Evolutionary conservation across 371 early-diverging fungal genomes (phyloP), one percentile per base, ranked within the genome.

Genomic region (Rhizopus delemar): DNA sequence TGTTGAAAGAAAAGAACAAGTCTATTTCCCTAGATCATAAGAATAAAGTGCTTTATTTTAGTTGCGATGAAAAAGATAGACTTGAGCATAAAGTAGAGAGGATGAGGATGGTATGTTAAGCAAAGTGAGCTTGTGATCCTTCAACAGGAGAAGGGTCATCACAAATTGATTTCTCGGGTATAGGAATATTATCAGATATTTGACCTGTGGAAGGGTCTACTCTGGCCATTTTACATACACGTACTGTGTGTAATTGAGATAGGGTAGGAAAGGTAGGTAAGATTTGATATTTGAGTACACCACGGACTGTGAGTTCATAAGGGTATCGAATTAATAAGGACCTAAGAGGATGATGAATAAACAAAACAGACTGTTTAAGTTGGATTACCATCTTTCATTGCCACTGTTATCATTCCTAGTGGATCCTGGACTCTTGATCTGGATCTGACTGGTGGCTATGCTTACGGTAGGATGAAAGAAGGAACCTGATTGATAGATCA

Each of bases 231-330:
- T 73, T 66, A 31, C 80, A 82, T 4, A 82, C 73, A 16, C 76
- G 65, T 11, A 71, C 72, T 1, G 78, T 66, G 51, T 80, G 68
- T 3, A 57, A 31, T 41, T 65, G 66, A 11, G 57, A 59, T 8
- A 64, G 34, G 2, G 32, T 41, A 41, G 61, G 63, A 1, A 64
- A 51, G 22, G 66, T 59, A 8, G 80, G 73, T 31, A 75, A 56
- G n/a, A 75, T 49, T 16, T 74, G 78, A 56, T 88, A 88, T 56
- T 84, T 82, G 32, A 88, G 70, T 3, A 85, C 78, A n/a, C 88
- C 88, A 49, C 88, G 79, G 0, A 88, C 73, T 0, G 86, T 88
- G 51, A 88, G 63, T 54, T 86, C 85, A 68, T 84, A 88, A 22
- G 84, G 85, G 45, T 83, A 76, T 29, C 80, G 75, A 56, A 86